Conservation (phyloP, 1,284 basidiomycete species). For the Bjerkandera adusta region DNA sequence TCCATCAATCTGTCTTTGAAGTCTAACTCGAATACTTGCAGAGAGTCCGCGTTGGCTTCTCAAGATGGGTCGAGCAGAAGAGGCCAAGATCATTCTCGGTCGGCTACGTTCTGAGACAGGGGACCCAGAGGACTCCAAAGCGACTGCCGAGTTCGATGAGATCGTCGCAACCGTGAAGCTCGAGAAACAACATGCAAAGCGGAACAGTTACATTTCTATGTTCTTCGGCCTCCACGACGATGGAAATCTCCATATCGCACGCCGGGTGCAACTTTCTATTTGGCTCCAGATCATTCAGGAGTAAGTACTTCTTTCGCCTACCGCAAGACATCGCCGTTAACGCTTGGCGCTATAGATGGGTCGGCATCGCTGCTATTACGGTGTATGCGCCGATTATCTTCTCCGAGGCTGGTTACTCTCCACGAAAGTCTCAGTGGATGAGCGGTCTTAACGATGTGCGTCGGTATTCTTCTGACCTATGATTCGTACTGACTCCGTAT, state of each 20-base stretch:
- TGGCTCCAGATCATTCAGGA: constrained; percentile 53
- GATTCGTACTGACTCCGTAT: constrained; percentile 4
- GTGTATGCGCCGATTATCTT: constrained; percentile 51
- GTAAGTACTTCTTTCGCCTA: constrained; percentile 25
- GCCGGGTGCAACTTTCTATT: constrained; percentile 45
- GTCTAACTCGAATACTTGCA: constrained; percentile 13
- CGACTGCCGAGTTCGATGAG: constrained; percentile 34
- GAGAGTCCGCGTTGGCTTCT: constrained; percentile 59
- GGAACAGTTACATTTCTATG: constrained; percentile 46
- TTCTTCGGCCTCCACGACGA: constrained; percentile 44
- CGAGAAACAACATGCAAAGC: constrained; percentile 40
- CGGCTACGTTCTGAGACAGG: constrained; percentile 31
- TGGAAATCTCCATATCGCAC: constrained; percentile 42
- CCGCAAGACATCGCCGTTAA: neutral
- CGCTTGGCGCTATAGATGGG: constrained; percentile 33
- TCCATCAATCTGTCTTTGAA: constrained; percentile 8
- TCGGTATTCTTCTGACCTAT: constrained; percentile 3
- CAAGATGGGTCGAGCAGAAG: constrained; percentile 46
- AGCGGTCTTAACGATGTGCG: constrained; percentile 45
- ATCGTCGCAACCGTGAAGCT: constrained; percentile 41
- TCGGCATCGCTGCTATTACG: constrained; percentile 50
- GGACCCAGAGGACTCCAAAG: constrained; percentile 26
- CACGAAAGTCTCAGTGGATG: constrained; percentile 45
- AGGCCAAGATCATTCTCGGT: constrained; percentile 42
- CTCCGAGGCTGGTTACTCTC: constrained; percentile 42